A percentile compares a stretch with the other conserved stretches of the same genome.
phyloP scores from a whole-genome alignment of 305 asterid genomes.

The Fraxinus sp. region DNA sequence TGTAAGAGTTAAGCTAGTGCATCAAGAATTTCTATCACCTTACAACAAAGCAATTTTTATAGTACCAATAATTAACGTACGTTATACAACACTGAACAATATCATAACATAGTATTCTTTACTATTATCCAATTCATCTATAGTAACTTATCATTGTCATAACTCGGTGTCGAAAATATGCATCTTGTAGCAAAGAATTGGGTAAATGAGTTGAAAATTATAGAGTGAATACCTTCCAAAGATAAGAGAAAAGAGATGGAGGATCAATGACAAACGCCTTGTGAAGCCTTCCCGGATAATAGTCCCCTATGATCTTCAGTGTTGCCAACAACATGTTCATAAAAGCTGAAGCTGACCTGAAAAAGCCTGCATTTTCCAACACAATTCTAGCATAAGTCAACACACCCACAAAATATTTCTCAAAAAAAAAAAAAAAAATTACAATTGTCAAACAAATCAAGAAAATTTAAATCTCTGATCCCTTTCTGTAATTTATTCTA shows the following conservation, averaged over 20 bases:
- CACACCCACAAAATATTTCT: slow-evolving; percentile 16
- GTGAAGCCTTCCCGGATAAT: slow-evolving; percentile 74
- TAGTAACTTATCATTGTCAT: too few relatives aligned
- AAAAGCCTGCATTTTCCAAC: slow-evolving; percentile 62
- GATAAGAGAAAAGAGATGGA: slow-evolving; percentile 77
- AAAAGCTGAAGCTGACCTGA: slow-evolving; percentile 90
- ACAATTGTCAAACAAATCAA: slow-evolving; percentile 27
- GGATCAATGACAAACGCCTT: slow-evolving; percentile 87
- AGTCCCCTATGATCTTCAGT: slow-evolving; percentile 72
- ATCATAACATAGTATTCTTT: not conserved
- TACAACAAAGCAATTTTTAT: not conserved
- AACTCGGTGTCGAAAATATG: not conserved
- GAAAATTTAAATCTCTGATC: slow-evolving; percentile 38
- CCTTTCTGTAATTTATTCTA: not conserved
- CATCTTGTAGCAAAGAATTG: not conserved
- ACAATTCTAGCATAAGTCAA: slow-evolving; percentile 27
- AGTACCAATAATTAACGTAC: not conserved
- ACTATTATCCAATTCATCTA: not conserved
- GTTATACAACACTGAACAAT: not conserved
- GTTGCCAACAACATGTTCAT: slow-evolving; percentile 71
- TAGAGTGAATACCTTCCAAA: slow-evolving; percentile 70
- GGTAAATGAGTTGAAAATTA: slow-evolving; percentile 25
- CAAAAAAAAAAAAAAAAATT: not conserved
- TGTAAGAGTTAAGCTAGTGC: not conserved
- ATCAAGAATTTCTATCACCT: not conserved